Conservation (phyloP, 202 grass and related monocot genomes). For the Zoysia matrella region DNA sequence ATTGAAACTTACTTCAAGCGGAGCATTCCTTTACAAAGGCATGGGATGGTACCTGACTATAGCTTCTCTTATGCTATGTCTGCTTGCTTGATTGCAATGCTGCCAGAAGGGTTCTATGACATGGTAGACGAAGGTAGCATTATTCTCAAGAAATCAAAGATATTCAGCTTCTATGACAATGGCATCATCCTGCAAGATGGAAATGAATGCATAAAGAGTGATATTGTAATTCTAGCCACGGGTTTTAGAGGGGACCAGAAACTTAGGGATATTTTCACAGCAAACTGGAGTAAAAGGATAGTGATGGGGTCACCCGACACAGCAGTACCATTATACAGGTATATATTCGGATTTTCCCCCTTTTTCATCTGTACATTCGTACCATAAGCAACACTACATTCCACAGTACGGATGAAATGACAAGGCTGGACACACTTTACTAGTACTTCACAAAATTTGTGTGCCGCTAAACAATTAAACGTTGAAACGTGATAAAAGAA, state of each 20-base stretch:
- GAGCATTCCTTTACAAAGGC: slow-evolving; percentile 67
- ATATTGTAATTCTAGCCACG: slow-evolving; percentile 83
- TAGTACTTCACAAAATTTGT: neutral
- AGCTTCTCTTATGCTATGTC: slow-evolving; percentile 72
- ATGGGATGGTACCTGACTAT: slow-evolving; percentile 94
- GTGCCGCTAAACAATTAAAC: neutral
- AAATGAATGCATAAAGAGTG: slow-evolving; percentile 60
- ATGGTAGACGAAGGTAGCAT: slow-evolving; percentile 82
- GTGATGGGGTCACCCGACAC: slow-evolving; percentile 63
- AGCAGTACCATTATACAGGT: slow-evolving; percentile 83
- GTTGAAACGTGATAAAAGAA: neutral
- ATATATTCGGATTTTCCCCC: neutral
- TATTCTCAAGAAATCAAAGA: slow-evolving; percentile 72
- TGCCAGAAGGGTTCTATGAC: slow-evolving; percentile 80
- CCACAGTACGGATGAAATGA: neutral
- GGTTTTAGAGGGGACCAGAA: slow-evolving; percentile 95
- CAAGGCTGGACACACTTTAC: slow-evolving; percentile 3
- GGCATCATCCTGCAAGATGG: slow-evolving; percentile 62
- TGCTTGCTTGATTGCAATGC: slow-evolving; percentile 65
- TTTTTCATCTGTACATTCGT: neutral
- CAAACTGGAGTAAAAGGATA: slow-evolving; percentile 65
- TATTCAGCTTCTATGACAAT: slow-evolving; percentile 65
- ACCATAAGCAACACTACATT: slow-evolving; percentile 17
- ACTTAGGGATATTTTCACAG: slow-evolving; percentile 76
- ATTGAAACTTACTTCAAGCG: slow-evolving; percentile 60